Base-by-base conservation (phyloP, 768 basidiomycete species). In the Phylloporus arenicola region DNA sequence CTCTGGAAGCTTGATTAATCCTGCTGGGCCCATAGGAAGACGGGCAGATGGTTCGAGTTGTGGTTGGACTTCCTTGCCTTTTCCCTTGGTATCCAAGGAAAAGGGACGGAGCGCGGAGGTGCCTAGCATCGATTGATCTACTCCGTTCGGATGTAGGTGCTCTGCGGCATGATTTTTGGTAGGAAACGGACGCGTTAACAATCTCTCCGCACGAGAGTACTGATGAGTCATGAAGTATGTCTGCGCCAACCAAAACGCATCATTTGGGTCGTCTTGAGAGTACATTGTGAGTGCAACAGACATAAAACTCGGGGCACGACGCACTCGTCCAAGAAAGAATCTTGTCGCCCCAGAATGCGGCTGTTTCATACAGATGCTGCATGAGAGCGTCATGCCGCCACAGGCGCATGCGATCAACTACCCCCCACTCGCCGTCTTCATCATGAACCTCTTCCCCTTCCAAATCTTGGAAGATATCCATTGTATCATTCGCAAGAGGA, bases 231-330 rank as follows among this genome's bases (percentile, higher is more conserved):
- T 87, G 67, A 98, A 99, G 68, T 93, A 92, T 0, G 89, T 92
- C 67, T 99, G 96, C 3, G 96, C 94, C 19, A 99, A 81, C 96
- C 96, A 99, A 70, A 99, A 98, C 12, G 93, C 96, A 68, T 99
- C 96, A 64, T 97, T 96, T 27, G 93, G 86, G 61, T 98, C 92
- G 55, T 85, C 95, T 95, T 59, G 24, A 19, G 19, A 43, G 20
- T 24, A 33, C 3, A 31, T 16, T 13, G 27, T 54, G 37, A 48
- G 54, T 50, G 50, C 48, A 29, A 40, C n/a, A 31, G 40, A 50
- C 29, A 48, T 44, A 45, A 53, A 54, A 43, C 34, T 37, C 35
- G 51, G 45, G 49, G 53, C 68, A 64, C 52, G 59, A 77, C 82
- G 58, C 63, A 97, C 95, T 88, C 27, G 96, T 98, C 91, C 92